A percentile compares a stretch with the other conserved stretches of the same genome.
phyloP scores from a whole-genome alignment of 2,329 filamentous ascomycete species.

The Nigrospora oryzae region DNA sequence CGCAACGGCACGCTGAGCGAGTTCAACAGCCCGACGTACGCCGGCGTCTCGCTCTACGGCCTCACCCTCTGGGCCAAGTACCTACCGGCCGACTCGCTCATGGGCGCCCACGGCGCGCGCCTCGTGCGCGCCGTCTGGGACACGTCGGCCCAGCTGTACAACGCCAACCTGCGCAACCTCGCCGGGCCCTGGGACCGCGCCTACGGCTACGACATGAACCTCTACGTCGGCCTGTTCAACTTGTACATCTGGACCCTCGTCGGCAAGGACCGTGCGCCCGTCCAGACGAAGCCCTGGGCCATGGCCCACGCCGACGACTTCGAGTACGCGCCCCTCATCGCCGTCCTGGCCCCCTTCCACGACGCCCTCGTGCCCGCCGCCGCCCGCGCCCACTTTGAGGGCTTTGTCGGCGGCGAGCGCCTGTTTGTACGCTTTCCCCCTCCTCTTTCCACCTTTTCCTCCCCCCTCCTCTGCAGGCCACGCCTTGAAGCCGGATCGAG shows the following conservation, averaged over 20 bases:
- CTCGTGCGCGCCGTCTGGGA: conserved; percentile 38
- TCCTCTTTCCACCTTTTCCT: too few species aligned
- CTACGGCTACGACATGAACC: conserved; percentile 46
- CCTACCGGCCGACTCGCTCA: conserved; percentile 30
- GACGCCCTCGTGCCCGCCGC: conserved; percentile 26
- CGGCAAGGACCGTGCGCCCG: conserved; percentile 20
- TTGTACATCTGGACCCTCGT: conserved; percentile 40
- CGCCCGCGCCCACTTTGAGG: conserved; percentile 22
- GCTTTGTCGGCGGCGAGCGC: conserved; percentile 36
- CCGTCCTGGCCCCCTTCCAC: conserved; percentile 35
- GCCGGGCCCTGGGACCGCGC: conserved; percentile 45
- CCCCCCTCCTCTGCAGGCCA: too few species aligned
- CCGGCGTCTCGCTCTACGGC: conserved; percentile 41
- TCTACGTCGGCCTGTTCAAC: conserved; percentile 38
- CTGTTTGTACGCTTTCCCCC: conserved; percentile 15
- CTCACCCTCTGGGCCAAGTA: conserved; percentile 43
- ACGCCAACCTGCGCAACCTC: conserved; percentile 39
- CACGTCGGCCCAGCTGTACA: conserved; percentile 33
- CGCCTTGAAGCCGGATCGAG: too few species aligned
- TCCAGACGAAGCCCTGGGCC: conserved; percentile 20
- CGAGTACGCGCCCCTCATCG: conserved; percentile 36
- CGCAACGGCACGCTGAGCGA: conserved; percentile 35
- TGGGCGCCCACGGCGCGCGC: conserved; percentile 30
- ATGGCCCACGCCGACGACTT: conserved; percentile 43
- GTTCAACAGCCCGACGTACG: conserved; percentile 31